Evolutionary conservation across 1,139 yeast genomes (phyloP).

Genomic region (Sugiyamaella grinbergsii): DNA sequence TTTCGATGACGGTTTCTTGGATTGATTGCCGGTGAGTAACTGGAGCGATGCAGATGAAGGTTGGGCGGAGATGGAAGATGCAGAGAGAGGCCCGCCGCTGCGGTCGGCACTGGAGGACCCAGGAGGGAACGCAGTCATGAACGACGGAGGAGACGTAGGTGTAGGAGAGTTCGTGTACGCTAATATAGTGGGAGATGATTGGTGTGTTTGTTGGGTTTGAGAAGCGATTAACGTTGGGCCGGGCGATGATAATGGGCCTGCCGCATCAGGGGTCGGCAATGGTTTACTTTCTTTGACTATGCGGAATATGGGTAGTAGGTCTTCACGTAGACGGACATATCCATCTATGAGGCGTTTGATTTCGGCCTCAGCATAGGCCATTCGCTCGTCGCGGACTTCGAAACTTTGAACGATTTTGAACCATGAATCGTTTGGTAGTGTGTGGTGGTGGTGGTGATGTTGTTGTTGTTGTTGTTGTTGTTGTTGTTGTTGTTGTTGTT

Average conservation of each 20-base stretch:
- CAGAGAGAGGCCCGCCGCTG: constrained; percentile 16
- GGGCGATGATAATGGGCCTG: constrained; percentile 4
- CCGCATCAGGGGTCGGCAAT: constrained; percentile 48
- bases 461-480: too few relatives aligned
- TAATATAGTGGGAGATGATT: constrained; percentile 19
- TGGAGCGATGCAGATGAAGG: constrained; percentile 13
- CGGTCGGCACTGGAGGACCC: constrained; percentile 5
- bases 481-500: too few relatives aligned
- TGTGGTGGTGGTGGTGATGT: too few relatives aligned
- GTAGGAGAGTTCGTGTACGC: constrained; percentile 21
- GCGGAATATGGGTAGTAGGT: constrained; percentile 45
- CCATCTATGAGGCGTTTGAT: constrained; percentile 41
- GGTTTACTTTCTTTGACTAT: constrained; percentile 47
- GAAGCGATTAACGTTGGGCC: neutral
- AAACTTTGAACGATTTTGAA: constrained; percentile 31
- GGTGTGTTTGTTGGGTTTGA: constrained; percentile 2
- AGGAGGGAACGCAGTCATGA: constrained; percentile 14
- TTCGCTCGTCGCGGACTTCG: constrained; percentile 42
- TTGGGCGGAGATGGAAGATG: constrained; percentile 11
- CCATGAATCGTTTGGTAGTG: constrained; percentile 4
- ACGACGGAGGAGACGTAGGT: constrained; percentile 18
- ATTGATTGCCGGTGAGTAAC: neutral
- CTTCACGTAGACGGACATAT: constrained; percentile 44
- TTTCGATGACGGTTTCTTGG: constrained; percentile 4
- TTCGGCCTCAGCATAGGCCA: constrained; percentile 42